These are phyloP conservation scores for Xylariaceae sp. DNA, from an alignment of 2,329 filamentous ascomycete genomes.

Conservation along the genomic window DNA sequence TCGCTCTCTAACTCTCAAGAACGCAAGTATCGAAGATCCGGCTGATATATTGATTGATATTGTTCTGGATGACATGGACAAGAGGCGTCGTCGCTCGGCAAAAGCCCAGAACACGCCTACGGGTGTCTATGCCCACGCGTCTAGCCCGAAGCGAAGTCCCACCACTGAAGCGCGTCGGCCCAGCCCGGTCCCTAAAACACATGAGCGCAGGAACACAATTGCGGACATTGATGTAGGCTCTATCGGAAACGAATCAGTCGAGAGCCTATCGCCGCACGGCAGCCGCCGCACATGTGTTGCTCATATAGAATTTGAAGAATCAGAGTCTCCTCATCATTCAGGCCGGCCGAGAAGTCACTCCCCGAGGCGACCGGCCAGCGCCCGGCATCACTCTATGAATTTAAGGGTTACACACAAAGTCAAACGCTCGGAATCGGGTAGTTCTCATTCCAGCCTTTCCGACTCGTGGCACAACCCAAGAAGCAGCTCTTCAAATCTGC, in stretches of 20 bases:
- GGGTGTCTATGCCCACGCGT: slow-evolving; percentile 58
- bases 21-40: slow-evolving; percentile 83
- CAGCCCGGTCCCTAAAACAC: slow-evolving; percentile 63
- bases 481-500: slow-evolving; percentile 74
- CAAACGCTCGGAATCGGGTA: slow-evolving; percentile 82
- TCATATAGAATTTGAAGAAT: slow-evolving; percentile 47
- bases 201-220: slow-evolving; percentile 45
- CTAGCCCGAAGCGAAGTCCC: slow-evolving; percentile 59
- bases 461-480: slow-evolving; percentile 61
- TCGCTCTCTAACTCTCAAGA: slow-evolving; percentile 81
- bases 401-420: slow-evolving; percentile 68
- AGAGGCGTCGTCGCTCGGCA: slow-evolving; percentile 78
- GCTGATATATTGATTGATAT: slow-evolving; percentile 88
- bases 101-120: slow-evolving; percentile 80
- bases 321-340: slow-evolving; percentile 42
- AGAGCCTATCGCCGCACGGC: slow-evolving; percentile 35
- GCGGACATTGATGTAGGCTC: slow-evolving; percentile 56
- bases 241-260: slow-evolving; percentile 48
- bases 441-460: slow-evolving; percentile 77
- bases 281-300: slow-evolving; percentile 43
- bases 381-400: slow-evolving; percentile 66
- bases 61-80: slow-evolving; percentile 94
- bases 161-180: slow-evolving; percentile 65
- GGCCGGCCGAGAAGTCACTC: slow-evolving; percentile 71
- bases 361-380: slow-evolving; percentile 70